These are phyloP conservation scores for Botrytis porri DNA, from an alignment of 2,329 filamentous ascomycete species.

Conservation along the genomic window DNA sequence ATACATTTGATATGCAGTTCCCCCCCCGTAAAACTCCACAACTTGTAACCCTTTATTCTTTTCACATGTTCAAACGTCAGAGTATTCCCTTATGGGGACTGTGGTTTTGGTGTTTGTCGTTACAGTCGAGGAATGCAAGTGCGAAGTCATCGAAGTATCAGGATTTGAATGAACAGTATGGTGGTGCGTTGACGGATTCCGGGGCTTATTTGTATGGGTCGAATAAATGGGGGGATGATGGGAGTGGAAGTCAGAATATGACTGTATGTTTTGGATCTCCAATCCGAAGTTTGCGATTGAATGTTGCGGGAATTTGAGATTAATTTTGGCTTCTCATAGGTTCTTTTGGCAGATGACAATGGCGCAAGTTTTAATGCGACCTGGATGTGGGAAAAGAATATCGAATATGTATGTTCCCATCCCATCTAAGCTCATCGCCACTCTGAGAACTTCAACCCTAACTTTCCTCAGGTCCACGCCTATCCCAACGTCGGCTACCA, in stretches of 20 bases:
- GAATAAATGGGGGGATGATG: slow-evolving; percentile 20
- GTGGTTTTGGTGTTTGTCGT: neutral
- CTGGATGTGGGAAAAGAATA: slow-evolving; percentile 13
- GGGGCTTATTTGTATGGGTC: slow-evolving; percentile 7
- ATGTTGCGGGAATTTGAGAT: neutral
- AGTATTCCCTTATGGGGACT: neutral
- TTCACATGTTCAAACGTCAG: slow-evolving; percentile 8
- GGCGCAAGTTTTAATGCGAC: slow-evolving; percentile 19
- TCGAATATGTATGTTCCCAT: slow-evolving; percentile 4
- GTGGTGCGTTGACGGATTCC: slow-evolving; percentile 11
- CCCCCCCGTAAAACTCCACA: neutral
- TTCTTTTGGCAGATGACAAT: slow-evolving; percentile 10
- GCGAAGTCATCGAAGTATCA: neutral
- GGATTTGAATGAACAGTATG: slow-evolving; percentile 2
- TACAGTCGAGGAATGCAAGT: neutral
- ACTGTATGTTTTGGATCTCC: neutral
- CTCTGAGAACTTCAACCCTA: neutral
- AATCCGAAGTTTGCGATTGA: neutral
- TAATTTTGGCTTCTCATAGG: neutral
- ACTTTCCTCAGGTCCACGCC: slow-evolving; percentile 7
- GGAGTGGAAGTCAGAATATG: slow-evolving; percentile 18
- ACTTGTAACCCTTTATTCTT: neutral
- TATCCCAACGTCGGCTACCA: slow-evolving; percentile 16
- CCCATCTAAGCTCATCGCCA: neutral
- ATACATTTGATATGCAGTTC: neutral